These are phyloP conservation scores for Sarocladium oryzae DNA, from an alignment of 2,329 filamentous ascomycete genomes.

Conservation along the genomic window DNA sequence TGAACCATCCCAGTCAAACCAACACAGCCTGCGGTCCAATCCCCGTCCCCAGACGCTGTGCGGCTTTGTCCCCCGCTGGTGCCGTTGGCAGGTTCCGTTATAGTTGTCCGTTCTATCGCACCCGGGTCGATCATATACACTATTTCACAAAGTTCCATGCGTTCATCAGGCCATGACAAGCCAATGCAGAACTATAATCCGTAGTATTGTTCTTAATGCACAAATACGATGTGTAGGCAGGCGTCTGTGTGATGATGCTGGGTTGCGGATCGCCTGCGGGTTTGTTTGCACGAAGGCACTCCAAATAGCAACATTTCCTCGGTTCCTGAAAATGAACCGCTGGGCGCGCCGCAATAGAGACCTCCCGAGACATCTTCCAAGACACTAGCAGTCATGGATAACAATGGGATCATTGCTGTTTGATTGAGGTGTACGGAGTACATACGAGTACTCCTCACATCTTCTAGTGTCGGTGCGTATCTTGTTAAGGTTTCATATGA, in stretches of 20 bases:
- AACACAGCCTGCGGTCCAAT: slow-evolving; percentile 2
- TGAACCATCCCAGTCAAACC: neutral
- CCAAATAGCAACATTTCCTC: neutral
- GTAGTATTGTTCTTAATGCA: neutral
- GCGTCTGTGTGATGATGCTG: neutral
- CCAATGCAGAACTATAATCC: neutral
- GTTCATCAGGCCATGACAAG: neutral
- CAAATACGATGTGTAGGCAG: neutral
- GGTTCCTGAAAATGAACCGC: neutral
- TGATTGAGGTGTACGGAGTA: too few relatives aligned
- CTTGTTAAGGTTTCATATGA: too few relatives aligned
- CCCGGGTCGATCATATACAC: neutral
- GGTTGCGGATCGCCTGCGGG: neutral
- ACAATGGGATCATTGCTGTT: too few relatives aligned
- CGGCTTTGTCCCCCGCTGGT: neutral
- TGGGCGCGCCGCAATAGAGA: neutral
- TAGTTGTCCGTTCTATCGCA: neutral
- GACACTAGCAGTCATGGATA: too few relatives aligned
- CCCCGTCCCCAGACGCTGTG: neutral
- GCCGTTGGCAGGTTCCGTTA: neutral
- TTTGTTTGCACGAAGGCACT: neutral
- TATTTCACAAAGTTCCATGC: too few relatives aligned
- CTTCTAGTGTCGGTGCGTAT: too few relatives aligned
- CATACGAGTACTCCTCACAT: too few relatives aligned
- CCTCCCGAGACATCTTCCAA: neutral